Evolutionary conservation across 1,139 yeast genomes (phyloP).

Genomic region (Yamadazyma pseudoaaseri): DNA sequence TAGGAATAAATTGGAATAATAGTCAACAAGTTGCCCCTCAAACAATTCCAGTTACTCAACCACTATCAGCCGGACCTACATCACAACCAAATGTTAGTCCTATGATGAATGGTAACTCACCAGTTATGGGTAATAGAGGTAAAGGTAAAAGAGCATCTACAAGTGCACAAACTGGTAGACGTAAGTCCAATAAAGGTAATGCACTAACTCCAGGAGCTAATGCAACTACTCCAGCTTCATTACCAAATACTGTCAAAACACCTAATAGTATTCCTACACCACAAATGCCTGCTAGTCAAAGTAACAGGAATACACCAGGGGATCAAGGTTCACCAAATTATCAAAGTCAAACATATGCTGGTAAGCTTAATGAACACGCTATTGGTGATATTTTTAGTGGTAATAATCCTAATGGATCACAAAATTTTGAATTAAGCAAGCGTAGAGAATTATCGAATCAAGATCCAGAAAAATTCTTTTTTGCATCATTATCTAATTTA

Average conservation of each 20-base stretch:
- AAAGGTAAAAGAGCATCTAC: conserved; percentile 19
- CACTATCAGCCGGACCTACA: conserved; percentile 10
- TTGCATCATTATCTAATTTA: conserved; percentile 53
- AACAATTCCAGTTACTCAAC: conserved; percentile 3
- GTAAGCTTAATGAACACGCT: conserved; percentile 20
- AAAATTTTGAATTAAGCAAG: conserved; percentile 36
- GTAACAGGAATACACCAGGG: conserved; percentile 43
- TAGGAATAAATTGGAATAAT: conserved; percentile 3
- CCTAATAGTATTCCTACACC: conserved; percentile 49
- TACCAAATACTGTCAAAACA: conserved; percentile 42
- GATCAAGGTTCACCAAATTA: conserved; percentile 37
- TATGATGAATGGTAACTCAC: conserved; percentile 11
- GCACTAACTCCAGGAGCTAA: conserved; percentile 34
- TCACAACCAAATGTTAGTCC: conserved; percentile 14
- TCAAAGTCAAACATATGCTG: conserved; percentile 13
- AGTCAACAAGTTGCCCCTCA: conserved; percentile 4
- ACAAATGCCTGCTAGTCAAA: conserved; percentile 32
- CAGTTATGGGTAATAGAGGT: conserved; percentile 15
- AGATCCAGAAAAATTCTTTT: conserved; percentile 51
- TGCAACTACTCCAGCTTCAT: conserved; percentile 41
- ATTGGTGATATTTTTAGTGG: conserved; percentile 26
- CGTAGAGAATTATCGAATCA: conserved; percentile 46
- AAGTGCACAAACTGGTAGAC: conserved; percentile 19
- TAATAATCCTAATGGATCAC: conserved; percentile 9
- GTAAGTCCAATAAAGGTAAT: conserved; percentile 29